phyloP scores from a whole-genome alignment of 176 grass and related monocot species.

The Typha latifolia region DNA sequence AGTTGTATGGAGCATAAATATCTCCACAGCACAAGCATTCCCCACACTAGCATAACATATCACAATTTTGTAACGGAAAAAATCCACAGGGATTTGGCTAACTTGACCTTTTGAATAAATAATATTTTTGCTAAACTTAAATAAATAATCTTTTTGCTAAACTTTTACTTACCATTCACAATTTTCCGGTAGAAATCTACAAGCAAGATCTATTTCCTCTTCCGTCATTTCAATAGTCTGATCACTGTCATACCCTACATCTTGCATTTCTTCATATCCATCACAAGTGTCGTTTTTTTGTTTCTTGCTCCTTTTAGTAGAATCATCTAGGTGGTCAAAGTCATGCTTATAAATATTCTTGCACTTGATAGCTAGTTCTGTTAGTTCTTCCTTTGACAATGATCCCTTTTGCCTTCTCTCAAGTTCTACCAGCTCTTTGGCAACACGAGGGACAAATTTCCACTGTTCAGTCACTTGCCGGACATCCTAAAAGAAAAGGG shows the following conservation, averaged over 20 bases:
- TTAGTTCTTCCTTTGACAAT: slow-evolving; percentile 35
- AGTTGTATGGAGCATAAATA: too few relatives aligned
- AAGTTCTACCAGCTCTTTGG: slow-evolving; percentile 43
- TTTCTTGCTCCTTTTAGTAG: slow-evolving; percentile 25
- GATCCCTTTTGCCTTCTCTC: slow-evolving; percentile 33
- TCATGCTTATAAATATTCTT: slow-evolving; percentile 66
- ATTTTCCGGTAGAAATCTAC: slow-evolving; percentile 31
- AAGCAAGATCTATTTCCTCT: slow-evolving; percentile 79
- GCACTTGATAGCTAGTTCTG: slow-evolving; percentile 45
- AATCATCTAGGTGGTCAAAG: slow-evolving; percentile 22
- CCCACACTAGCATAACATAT: too few relatives aligned
- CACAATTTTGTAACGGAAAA: too few relatives aligned
- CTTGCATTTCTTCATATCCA: not conserved
- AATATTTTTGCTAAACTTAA: too few relatives aligned
- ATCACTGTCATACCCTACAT: slow-evolving; percentile 64
- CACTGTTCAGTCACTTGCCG: slow-evolving; percentile 56
- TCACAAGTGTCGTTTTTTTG: slow-evolving; percentile 5
- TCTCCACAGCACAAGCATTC: too few relatives aligned
- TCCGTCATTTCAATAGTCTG: slow-evolving; percentile 81
- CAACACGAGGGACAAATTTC: slow-evolving; percentile 67
- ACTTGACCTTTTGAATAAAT: too few relatives aligned
- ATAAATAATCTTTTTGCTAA: too few relatives aligned
- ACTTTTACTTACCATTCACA: slow-evolving; percentile 6
- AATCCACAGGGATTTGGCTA: too few relatives aligned
- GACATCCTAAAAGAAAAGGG: slow-evolving; percentile 43